These are phyloP conservation scores for Syncephalastrum monosporum DNA, from an alignment of 371 early-diverging fungal species.

Conservation along the genomic window DNA sequence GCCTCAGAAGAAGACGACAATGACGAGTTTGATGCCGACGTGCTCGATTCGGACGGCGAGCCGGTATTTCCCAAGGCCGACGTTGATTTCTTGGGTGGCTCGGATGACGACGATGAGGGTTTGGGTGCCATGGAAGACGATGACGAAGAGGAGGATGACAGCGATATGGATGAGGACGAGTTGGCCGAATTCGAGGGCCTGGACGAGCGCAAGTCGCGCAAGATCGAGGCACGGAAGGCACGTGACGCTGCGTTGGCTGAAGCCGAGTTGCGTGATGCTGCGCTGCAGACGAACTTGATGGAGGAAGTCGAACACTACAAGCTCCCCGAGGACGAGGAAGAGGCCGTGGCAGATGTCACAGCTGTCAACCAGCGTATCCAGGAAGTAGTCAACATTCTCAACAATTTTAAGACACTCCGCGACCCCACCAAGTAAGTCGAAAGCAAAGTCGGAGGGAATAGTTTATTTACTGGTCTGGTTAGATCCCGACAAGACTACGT, in stretches of 20 bases:
- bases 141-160: slow-evolving; percentile 32
- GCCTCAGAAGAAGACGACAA: slow-evolving; percentile 54
- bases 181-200: slow-evolving; percentile 36
- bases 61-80: slow-evolving; percentile 50
- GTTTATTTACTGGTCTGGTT: neutral
- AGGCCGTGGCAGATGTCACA: slow-evolving; percentile 58
- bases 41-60: slow-evolving; percentile 30
- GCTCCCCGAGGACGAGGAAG: slow-evolving; percentile 77
- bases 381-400: slow-evolving; percentile 83
- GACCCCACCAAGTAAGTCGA: slow-evolving; percentile 61
- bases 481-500: slow-evolving; percentile 84
- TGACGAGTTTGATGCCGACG: slow-evolving; percentile 32
- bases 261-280: slow-evolving; percentile 73
- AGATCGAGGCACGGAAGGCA: slow-evolving; percentile 60
- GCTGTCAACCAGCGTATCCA: slow-evolving; percentile 85
- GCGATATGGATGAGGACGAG: slow-evolving; percentile 18
- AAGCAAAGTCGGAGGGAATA: neutral
- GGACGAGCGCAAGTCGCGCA: slow-evolving; percentile 73
- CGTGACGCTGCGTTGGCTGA: slow-evolving; percentile 59
- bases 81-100: slow-evolving; percentile 49
- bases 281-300: slow-evolving; percentile 73
- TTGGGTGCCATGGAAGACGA: slow-evolving; percentile 30
- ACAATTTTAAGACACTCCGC: slow-evolving; percentile 84
- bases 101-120: slow-evolving; percentile 54
- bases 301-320: slow-evolving; percentile 68